A percentile compares a stretch with the other conserved stretches of the same genome.
Evolutionary conservation across 495 filamentous ascomycete genomes (phyloP).

Genomic region (Penicillium flavigenum): DNA sequence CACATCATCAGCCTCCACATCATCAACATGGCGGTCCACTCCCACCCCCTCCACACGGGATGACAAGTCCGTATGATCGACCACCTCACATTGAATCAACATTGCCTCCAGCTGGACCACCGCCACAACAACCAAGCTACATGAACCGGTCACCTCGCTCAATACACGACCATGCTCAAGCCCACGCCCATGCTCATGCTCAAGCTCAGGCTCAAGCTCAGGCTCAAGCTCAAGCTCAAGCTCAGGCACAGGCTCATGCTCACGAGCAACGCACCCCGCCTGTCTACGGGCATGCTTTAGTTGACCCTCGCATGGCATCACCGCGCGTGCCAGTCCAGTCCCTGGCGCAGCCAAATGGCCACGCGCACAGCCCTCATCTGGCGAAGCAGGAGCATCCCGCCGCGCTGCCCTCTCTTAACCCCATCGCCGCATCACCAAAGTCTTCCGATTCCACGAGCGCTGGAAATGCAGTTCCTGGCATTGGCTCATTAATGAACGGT

Average conservation of each 20-base stretch:
- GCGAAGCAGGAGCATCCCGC: conserved; percentile 35
- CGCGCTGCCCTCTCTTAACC: conserved; percentile 20
- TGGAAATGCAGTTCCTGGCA: conserved; percentile 50
- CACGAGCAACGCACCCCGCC: conserved; percentile 38
- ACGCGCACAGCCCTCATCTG: conserved; percentile 31
- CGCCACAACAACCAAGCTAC: conserved; percentile 26
- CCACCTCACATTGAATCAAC: conserved; percentile 33
- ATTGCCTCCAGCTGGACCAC: conserved; percentile 27
- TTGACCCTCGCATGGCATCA: conserved; percentile 40
- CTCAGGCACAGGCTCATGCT: conserved; percentile 14
- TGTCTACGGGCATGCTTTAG: conserved; percentile 25
- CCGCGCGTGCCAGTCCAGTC: conserved; percentile 36
- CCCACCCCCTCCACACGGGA: conserved; percentile 29
- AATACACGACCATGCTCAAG: conserved; percentile 27
- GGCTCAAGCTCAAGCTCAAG: not conserved
- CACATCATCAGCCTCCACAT: conserved; percentile 25
- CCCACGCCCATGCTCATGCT: not conserved
- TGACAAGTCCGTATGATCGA: conserved; percentile 38
- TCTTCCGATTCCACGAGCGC: conserved; percentile 23
- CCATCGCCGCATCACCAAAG: conserved; percentile 28
- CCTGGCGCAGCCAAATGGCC: conserved; percentile 30
- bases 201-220: not conserved
- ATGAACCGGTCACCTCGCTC: conserved; percentile 40
- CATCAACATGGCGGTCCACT: conserved; percentile 25
- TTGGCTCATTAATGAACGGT: conserved; percentile 52